Percentiles rank a stretch among this genome's conserved stretches.
Evolutionary conservation across 768 basidiomycete species (phyloP).

Genomic region (Chiua virens): DNA sequence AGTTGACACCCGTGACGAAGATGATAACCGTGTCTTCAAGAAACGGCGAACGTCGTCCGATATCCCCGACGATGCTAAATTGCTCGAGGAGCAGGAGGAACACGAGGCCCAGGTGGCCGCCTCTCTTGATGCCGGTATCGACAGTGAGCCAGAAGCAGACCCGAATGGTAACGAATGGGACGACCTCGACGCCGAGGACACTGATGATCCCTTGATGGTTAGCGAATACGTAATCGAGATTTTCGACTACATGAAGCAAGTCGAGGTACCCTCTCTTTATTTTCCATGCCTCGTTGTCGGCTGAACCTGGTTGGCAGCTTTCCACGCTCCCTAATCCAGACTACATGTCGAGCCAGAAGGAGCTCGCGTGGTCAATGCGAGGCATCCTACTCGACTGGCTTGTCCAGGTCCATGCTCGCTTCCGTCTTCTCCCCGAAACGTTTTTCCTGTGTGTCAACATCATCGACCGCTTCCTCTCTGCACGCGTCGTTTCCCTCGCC

Average conservation of each 20-base stretch:
- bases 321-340: conserved; percentile 77
- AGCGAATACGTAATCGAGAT: conserved; percentile 95
- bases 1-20: conserved; percentile 49
- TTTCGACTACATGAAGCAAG: conserved; percentile 83
- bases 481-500: conserved; percentile 71
- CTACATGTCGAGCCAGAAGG: conserved; percentile 83
- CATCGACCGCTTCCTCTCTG: conserved; percentile 71
- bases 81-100: conserved; percentile 45
- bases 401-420: conserved; percentile 85
- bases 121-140: conserved; percentile 39
- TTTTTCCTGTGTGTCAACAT: conserved; percentile 89
- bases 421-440: conserved; percentile 85
- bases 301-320: conserved; percentile 44
- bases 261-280: conserved; percentile 64
- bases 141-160: conserved; percentile 61
- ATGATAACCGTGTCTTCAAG: conserved; percentile 63
- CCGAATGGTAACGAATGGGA: conserved; percentile 75
- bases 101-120: conserved; percentile 35
- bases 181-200: conserved; percentile 89
- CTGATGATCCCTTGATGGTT: conserved; percentile 95
- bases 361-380: conserved; percentile 88
- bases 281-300: too few relatives aligned
- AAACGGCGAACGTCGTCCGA: conserved; percentile 76
- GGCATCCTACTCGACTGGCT: conserved; percentile 92
- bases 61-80: conserved; percentile 42